phyloP scores from a whole-genome alignment of 169 alveolate species.

The Hepatocystis sp. region DNA sequence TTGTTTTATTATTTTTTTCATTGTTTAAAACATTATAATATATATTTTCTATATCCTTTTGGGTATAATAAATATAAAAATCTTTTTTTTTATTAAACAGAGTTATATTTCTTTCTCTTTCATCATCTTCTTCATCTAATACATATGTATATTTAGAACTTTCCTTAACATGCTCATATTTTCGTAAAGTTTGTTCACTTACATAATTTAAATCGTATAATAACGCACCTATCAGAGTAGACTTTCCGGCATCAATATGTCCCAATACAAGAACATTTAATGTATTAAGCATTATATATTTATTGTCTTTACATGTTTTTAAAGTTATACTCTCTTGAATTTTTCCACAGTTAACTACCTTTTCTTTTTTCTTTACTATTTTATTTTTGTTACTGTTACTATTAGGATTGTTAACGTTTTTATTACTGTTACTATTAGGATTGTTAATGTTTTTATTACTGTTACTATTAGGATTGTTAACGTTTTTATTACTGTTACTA shows the following conservation, averaged over 20 bases:
- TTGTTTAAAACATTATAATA: conserved; percentile 4
- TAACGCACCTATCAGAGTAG: conserved; percentile 83
- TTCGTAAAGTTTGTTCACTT: conserved; percentile 50
- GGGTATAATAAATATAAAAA: conserved; percentile 39
- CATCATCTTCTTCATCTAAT: conserved; percentile 85
- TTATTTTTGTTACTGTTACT: background rate
- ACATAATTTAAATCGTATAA: conserved; percentile 56
- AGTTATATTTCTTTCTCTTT: conserved; percentile 83
- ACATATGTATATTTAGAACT: conserved; percentile 77
- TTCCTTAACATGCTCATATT: conserved; percentile 57
- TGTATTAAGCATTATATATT: conserved; percentile 67
- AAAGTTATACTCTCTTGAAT: conserved; percentile 7
- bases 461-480: too few species aligned
- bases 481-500: too few species aligned
- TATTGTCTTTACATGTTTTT: conserved; percentile 7
- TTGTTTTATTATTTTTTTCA: background rate
- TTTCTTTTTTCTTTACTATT: background rate
- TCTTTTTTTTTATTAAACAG: conserved; percentile 72
- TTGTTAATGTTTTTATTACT: too few species aligned
- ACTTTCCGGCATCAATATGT: conserved; percentile 85
- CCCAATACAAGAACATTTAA: conserved; percentile 84
- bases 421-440: background rate
- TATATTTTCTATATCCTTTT: conserved; percentile 22
- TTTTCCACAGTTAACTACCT: conserved; percentile 11
- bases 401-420: conserved; percentile 12